Conservation (phyloP, 2,329 filamentous ascomycete genomes). For the Microascus cirrosus region DNA sequence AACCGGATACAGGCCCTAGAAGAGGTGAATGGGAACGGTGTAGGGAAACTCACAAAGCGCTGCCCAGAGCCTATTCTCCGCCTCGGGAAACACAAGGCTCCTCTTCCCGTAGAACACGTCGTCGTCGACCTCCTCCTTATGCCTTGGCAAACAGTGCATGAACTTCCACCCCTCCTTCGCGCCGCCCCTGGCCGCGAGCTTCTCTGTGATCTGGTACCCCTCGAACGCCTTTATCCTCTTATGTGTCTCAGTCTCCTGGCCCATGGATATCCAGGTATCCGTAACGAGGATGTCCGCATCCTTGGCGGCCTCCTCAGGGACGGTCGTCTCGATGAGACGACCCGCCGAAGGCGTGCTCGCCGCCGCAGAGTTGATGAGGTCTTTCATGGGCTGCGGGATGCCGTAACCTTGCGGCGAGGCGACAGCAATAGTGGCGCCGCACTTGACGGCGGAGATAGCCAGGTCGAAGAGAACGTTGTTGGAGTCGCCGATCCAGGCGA, state of each 20-base stretch:
- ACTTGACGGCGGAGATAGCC: constrained; percentile 76
- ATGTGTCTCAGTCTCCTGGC: constrained; percentile 76
- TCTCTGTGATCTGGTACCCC: constrained; percentile 84
- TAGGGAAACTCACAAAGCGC: constrained; percentile 52
- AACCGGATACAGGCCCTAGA: background rate
- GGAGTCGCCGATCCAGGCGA: constrained; percentile 92
- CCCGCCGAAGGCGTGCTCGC: constrained; percentile 47
- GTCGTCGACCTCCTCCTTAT: constrained; percentile 85
- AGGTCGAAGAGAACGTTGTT: constrained; percentile 97
- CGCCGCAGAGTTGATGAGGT: constrained; percentile 57
- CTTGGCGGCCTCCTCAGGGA: constrained; percentile 78
- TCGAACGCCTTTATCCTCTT: constrained; percentile 71
- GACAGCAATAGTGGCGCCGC: constrained; percentile 76
- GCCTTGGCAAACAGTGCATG: constrained; percentile 94
- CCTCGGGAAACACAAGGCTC: constrained; percentile 86
- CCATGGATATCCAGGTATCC: constrained; percentile 98
- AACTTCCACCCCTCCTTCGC: constrained; percentile 90
- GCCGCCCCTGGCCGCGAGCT: constrained; percentile 71
- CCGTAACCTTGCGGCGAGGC: constrained; percentile 78
- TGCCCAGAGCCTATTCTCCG: constrained; percentile 88
- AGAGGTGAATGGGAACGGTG: background rate
- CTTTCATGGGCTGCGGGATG: constrained; percentile 65
- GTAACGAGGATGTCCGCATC: constrained; percentile 85
- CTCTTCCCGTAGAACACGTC: constrained; percentile 84
- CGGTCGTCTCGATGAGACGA: constrained; percentile 60